Conservation (phyloP, 106 monocot species). For the Vanilla planifolia region DNA sequence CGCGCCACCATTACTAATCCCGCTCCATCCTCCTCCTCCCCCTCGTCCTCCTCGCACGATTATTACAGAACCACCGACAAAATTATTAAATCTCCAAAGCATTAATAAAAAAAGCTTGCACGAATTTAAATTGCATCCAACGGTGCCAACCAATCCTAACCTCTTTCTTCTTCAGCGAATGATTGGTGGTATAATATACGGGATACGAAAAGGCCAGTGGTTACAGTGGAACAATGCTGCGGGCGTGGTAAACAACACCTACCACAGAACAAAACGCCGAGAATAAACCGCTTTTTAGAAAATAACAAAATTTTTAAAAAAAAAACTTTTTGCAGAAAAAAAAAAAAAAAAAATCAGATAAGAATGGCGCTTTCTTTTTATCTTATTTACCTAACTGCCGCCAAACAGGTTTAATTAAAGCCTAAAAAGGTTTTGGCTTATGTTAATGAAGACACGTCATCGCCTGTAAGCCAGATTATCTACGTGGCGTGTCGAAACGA, state of each 20-base stretch:
- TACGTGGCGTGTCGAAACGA: not conserved
- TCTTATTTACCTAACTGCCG: too few species aligned
- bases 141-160: too few species aligned
- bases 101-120: not conserved
- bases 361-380: not conserved
- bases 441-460: not conserved
- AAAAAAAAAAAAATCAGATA: not conserved
- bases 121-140: not conserved
- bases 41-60: not conserved
- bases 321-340: not conserved
- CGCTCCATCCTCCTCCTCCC: too few species aligned
- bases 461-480: not conserved
- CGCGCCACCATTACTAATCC: not conserved
- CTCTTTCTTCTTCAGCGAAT: too few species aligned
- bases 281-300: slow-evolving; percentile 4
- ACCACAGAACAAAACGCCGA: slow-evolving; percentile 4
- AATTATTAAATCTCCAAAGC: not conserved
- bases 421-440: not conserved
- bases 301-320: not conserved
- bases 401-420: too few species aligned
- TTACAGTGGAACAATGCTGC: not conserved
- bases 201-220: not conserved
- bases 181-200: too few species aligned
- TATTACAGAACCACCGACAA: not conserved
- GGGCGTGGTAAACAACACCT: not conserved